These are phyloP conservation scores for Fusarium musae DNA, from an alignment of 2,329 filamentous ascomycete genomes.

Conservation along the genomic window DNA sequence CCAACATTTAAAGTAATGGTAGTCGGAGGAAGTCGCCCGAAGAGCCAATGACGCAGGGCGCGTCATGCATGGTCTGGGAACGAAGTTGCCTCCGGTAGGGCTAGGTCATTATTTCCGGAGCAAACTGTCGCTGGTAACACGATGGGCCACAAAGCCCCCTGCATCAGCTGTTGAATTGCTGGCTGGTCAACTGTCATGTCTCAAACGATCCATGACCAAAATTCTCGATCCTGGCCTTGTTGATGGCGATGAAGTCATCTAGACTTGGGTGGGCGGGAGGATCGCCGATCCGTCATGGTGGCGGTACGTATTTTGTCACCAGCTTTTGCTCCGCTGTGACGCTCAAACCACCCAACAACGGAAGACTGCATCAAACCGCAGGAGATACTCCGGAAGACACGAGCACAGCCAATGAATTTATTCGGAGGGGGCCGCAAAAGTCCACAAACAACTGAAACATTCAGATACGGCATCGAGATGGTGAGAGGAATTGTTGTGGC, in stretches of 20 bases:
- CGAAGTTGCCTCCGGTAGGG: conserved; percentile 24
- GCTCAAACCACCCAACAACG: conserved; percentile 7
- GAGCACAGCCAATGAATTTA: background rate
- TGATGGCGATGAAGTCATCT: conserved; percentile 44
- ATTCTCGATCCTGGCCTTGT: conserved; percentile 35
- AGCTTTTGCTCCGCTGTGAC: conserved; percentile 31
- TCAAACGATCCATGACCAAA: conserved; percentile 28
- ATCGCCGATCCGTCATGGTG: conserved; percentile 36
- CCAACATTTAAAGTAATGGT: conserved; percentile 8
- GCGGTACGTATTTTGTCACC: conserved; percentile 23
- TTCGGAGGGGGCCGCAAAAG: background rate
- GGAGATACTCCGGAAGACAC: conserved; percentile 4
- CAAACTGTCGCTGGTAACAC: conserved; percentile 2
- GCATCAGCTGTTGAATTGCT: conserved; percentile 16
- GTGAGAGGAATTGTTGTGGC: background rate
- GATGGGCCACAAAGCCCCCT: conserved; percentile 9
- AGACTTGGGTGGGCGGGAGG: conserved; percentile 17
- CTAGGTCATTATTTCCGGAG: conserved; percentile 26
- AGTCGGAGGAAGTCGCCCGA: conserved; percentile 39
- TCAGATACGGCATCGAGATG: conserved; percentile 10
- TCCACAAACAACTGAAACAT: conserved; percentile 3
- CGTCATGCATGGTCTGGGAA: conserved; percentile 42
- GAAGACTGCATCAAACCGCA: background rate
- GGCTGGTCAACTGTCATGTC: background rate
- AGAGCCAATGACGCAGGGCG: conserved; percentile 39